Conservation (phyloP, 2,329 filamentous ascomycete species). For the Curvularia sp. region DNA sequence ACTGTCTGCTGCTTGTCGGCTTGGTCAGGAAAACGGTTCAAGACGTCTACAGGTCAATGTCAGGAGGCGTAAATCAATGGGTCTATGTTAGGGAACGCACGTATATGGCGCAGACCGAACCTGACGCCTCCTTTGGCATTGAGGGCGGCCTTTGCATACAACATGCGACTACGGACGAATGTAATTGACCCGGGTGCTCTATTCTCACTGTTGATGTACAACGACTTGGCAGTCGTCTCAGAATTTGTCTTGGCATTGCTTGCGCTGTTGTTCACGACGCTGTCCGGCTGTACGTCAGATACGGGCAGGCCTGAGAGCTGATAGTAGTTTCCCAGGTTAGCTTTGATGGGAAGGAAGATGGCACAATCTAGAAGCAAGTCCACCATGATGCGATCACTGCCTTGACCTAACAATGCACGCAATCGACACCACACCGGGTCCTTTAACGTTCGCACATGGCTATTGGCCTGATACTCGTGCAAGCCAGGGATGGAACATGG, state of each 20-base stretch:
- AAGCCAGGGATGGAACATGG: slow-evolving; percentile 69
- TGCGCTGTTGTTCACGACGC: slow-evolving; percentile 10
- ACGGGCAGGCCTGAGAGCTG: slow-evolving; percentile 78
- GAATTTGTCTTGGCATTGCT: slow-evolving; percentile 1
- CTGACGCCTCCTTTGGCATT: slow-evolving; percentile 72
- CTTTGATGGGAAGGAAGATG: slow-evolving; percentile 71
- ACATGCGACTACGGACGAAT: slow-evolving; percentile 82
- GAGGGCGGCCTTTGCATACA: slow-evolving; percentile 79
- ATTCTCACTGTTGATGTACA: slow-evolving; percentile 17
- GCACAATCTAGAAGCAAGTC: slow-evolving; percentile 78
- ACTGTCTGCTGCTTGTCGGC: slow-evolving; percentile 63
- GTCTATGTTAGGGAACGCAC: slow-evolving; percentile 59
- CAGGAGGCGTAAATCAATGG: slow-evolving; percentile 18
- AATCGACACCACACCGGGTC: slow-evolving; percentile 76
- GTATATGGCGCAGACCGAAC: slow-evolving; percentile 81
- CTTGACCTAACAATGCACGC: slow-evolving; percentile 74
- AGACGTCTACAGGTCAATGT: slow-evolving; percentile 66
- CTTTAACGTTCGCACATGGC: slow-evolving; percentile 73
- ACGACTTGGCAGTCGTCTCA: slow-evolving; percentile 4
- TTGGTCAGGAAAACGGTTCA: slow-evolving; percentile 71
- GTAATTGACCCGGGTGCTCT: slow-evolving; percentile 65
- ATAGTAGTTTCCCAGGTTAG: slow-evolving; percentile 70
- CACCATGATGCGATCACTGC: slow-evolving; percentile 79
- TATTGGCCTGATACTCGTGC: slow-evolving; percentile 70
- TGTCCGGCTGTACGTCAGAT: slow-evolving; percentile 52